Evolutionary conservation across 106 monocot species (phyloP), one percentile per base, ranked within the genome.

Genomic region (Dendrobium officinale): DNA sequence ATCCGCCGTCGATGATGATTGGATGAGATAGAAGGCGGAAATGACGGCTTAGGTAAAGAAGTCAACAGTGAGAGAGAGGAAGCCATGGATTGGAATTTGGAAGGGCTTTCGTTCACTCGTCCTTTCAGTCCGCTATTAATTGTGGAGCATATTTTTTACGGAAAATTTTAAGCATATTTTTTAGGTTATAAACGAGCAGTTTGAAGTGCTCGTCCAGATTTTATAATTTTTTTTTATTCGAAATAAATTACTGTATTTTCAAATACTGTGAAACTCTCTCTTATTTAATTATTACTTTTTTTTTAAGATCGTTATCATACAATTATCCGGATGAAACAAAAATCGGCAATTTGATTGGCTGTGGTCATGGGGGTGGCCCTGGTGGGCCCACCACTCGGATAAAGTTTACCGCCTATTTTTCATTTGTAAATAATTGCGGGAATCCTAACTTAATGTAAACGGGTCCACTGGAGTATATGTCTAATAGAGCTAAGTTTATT

Each of bases 51-150:
- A 5, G 73, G 80, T 55, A 40, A 37, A 67, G 74, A 27, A 72
- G 77, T 64, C 43, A 19, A 61, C 22, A 72, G 72, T 0, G 78
- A 72, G 8, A 77, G 29, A 16, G 82, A 33, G 4, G 80, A 73
- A 45, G 80, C 80, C 84, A 80, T 80, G n/a, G 74, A 43, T 20
- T 42, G 37, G 72, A 72, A 33, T 40, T 72, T 40, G 40, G 29
- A 29, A 29, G 29, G 17, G 18, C 58, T 58, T 18, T 44, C 5
- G 44, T 44, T 44, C 51, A 15, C 13, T 51, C 13, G 10, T 11
- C 13, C 51, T 51, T 51, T 51, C 51, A 51, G 51, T 10, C 1
- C 13, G 2, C 13, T 15, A 13, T 51, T 51, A 51, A 11, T 15
- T 51, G 15, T 51, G 10, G 15, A 47, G 7, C 13, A 13, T 51